These are phyloP conservation scores for Leucocoprinus birnbaumii DNA, from an alignment of 768 basidiomycete species.

Conservation along the genomic window DNA sequence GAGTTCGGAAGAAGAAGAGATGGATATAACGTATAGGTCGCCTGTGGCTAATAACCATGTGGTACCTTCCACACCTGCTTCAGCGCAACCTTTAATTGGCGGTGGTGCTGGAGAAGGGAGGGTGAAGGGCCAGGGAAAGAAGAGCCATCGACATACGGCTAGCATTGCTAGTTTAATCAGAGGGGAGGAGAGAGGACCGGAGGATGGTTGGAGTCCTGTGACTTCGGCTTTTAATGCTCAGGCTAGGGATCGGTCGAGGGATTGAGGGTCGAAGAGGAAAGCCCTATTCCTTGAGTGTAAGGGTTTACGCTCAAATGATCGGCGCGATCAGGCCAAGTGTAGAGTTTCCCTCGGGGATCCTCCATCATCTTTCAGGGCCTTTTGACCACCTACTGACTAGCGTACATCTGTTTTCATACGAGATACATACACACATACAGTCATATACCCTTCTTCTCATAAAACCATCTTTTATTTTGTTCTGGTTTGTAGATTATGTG, in stretches of 20 bases:
- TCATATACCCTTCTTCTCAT: neutral
- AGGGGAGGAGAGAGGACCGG: slow-evolving; percentile 68
- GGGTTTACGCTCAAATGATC: too few species aligned
- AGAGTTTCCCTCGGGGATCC: too few species aligned
- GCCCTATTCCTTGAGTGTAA: too few species aligned
- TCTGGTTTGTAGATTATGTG: neutral
- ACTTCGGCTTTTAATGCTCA: slow-evolving; percentile 51
- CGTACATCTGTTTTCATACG: neutral
- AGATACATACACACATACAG: neutral
- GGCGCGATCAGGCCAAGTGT: too few species aligned
- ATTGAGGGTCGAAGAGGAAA: too few species aligned
- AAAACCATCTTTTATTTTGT: neutral
- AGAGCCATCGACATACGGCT: slow-evolving; percentile 71
- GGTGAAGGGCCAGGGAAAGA: slow-evolving; percentile 18
- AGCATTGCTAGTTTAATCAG: slow-evolving; percentile 82
- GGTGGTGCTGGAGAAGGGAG: too few species aligned
- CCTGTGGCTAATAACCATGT: slow-evolving; percentile 36
- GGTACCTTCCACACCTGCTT: slow-evolving; percentile 19
- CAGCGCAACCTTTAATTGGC: slow-evolving; percentile 25
- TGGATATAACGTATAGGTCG: slow-evolving; percentile 69
- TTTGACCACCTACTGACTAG: neutral
- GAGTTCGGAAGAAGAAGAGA: slow-evolving; percentile 65
- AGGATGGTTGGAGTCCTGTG: slow-evolving; percentile 83
- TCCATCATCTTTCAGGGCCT: too few species aligned
- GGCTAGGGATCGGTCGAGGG: slow-evolving; percentile 17